Conservation (phyloP, 169 alveolate genomes). For the Sarcocystis neurona region DNA sequence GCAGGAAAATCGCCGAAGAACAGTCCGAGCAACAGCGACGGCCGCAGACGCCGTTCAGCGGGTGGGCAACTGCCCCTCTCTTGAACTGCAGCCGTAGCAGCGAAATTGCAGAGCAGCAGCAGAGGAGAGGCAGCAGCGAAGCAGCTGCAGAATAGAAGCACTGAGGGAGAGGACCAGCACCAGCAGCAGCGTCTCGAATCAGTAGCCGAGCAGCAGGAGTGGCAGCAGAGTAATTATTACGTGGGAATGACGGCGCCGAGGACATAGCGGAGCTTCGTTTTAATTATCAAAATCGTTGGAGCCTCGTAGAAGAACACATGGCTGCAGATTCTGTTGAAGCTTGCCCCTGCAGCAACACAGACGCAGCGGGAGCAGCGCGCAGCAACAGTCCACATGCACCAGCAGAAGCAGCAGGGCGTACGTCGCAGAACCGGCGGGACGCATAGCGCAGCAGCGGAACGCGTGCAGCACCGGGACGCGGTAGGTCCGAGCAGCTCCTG, state of each 20-base stretch:
- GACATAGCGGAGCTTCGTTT: conserved; percentile 51
- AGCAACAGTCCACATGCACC: not conserved
- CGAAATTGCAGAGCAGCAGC: too few relatives aligned
- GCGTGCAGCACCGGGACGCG: not conserved
- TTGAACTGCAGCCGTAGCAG: too few relatives aligned
- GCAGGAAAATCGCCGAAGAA: too few relatives aligned
- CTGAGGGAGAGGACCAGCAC: not conserved
- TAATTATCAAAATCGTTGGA: conserved; percentile 62
- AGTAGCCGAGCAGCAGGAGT: not conserved
- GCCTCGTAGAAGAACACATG: conserved; percentile 60
- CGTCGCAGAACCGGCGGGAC: not conserved
- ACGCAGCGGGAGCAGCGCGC: not conserved
- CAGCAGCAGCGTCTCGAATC: not conserved
- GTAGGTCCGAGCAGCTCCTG: not conserved
- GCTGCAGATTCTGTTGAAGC: conserved; percentile 60
- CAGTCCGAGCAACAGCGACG: too few relatives aligned
- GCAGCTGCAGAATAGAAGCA: too few relatives aligned
- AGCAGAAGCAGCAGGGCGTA: not conserved
- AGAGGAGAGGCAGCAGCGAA: too few relatives aligned
- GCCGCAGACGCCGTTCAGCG: too few relatives aligned
- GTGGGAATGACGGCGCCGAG: conserved; percentile 62
- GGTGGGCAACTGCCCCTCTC: too few relatives aligned
- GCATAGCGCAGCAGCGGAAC: not conserved
- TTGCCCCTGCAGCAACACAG: conserved; percentile 46
- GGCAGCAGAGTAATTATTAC: conserved; percentile 2